Evolutionary conservation across 495 filamentous ascomycete genomes (phyloP).

Genomic region (Penicillium bialowiezense): DNA sequence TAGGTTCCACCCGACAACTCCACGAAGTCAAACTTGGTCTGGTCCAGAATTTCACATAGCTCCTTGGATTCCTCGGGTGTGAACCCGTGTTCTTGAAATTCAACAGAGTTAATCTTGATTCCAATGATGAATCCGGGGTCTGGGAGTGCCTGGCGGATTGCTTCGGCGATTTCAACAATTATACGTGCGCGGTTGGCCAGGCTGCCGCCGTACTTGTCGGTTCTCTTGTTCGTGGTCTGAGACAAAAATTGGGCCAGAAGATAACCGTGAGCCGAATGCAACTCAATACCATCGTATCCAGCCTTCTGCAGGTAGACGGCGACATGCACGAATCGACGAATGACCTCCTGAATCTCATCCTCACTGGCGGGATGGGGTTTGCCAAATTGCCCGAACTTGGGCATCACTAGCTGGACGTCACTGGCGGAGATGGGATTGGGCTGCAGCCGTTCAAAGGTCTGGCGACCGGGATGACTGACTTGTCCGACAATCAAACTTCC

Average conservation of each 20-base stretch:
- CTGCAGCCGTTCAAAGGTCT: constrained; percentile 47
- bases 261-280: constrained; percentile 60
- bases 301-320: constrained; percentile 56
- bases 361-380: constrained; percentile 47
- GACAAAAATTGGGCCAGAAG: constrained; percentile 64
- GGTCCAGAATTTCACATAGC: constrained; percentile 56
- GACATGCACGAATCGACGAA: constrained; percentile 52
- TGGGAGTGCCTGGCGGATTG: constrained; percentile 26
- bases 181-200: constrained; percentile 51
- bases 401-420: constrained; percentile 53
- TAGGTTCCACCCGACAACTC: constrained; percentile 66
- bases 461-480: constrained; percentile 62
- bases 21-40: constrained; percentile 56
- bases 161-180: constrained; percentile 43
- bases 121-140: constrained; percentile 50
- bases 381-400: constrained; percentile 41
- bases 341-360: constrained; percentile 48
- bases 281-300: constrained; percentile 57
- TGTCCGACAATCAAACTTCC: constrained; percentile 57
- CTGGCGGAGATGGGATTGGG: constrained; percentile 57
- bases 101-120: constrained; percentile 68
- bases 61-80: constrained; percentile 51
- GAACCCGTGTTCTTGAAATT: constrained; percentile 63
- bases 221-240: constrained; percentile 51
- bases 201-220: constrained; percentile 57